Conservation (phyloP, 352 stramenopile species). For the Phytophthora cajani region DNA sequence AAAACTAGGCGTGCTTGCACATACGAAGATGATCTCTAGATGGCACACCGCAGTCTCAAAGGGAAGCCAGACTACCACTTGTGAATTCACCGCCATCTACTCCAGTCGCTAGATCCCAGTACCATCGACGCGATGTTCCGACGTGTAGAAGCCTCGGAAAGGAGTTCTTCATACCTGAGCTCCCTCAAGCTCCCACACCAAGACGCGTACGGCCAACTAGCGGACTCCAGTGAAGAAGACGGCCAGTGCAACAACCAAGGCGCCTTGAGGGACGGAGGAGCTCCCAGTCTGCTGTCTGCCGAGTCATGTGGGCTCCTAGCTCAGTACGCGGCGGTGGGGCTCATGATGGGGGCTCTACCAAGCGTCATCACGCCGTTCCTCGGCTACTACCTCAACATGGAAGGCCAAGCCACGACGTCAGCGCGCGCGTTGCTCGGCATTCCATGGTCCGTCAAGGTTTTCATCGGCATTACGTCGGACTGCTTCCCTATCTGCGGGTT, state of each 20-base stretch:
- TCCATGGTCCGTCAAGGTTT: slow-evolving; percentile 72
- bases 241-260: slow-evolving; percentile 18
- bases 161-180: slow-evolving; percentile 22
- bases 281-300: slow-evolving; percentile 46
- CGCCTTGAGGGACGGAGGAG: slow-evolving; percentile 47
- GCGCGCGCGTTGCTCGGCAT: slow-evolving; percentile 58
- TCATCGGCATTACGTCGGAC: slow-evolving; percentile 71
- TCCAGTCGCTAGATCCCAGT: neutral
- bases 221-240: slow-evolving; percentile 14
- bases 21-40: slow-evolving; percentile 2
- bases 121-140: slow-evolving; percentile 13
- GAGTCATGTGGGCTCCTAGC: slow-evolving; percentile 63
- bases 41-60: neutral
- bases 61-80: slow-evolving; percentile 5
- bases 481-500: slow-evolving; percentile 67
- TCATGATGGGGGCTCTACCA: slow-evolving; percentile 72
- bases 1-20: slow-evolving; percentile 15
- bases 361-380: slow-evolving; percentile 54
- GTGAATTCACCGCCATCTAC: neutral
- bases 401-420: slow-evolving; percentile 65
- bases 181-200: slow-evolving; percentile 27
- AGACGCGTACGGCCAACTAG: slow-evolving; percentile 26
- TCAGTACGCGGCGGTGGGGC: slow-evolving; percentile 70
- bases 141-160: slow-evolving; percentile 9
- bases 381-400: slow-evolving; percentile 75